Evolutionary conservation across 1,139 yeast species (phyloP).

Genomic region (Geotrichum restrictum): DNA sequence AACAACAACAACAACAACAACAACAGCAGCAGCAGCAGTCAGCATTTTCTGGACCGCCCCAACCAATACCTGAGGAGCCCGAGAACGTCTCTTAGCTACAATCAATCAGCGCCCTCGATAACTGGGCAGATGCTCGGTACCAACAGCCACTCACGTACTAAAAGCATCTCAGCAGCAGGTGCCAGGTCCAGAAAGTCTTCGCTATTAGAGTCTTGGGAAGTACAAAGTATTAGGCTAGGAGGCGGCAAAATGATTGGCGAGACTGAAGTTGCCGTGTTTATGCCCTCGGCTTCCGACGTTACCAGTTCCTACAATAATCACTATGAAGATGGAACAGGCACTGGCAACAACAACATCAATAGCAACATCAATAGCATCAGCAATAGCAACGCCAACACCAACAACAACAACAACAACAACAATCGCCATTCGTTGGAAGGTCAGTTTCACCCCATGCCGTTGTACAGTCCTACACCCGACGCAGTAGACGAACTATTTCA

Average conservation of each 20-base stretch:
- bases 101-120: not conserved
- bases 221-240: conserved; percentile 20
- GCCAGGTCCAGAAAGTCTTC: conserved; percentile 19
- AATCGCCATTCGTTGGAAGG: conserved; percentile 17
- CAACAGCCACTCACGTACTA: conserved; percentile 3
- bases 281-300: conserved; percentile 17
- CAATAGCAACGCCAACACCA: conserved; percentile 17
- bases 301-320: conserved; percentile 13
- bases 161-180: conserved; percentile 6
- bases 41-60: not conserved
- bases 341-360: conserved; percentile 10
- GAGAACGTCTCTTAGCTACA: conserved; percentile 1
- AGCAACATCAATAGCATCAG: conserved; percentile 20
- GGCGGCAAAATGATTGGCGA: conserved; percentile 21
- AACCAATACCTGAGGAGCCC: not conserved
- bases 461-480: conserved; percentile 22
- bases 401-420: conserved; percentile 8
- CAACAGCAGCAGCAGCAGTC: no score
- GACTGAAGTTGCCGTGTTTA: conserved; percentile 20
- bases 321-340: conserved; percentile 2
- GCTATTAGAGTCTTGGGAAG: conserved; percentile 22
- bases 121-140: not conserved
- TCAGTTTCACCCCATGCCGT: conserved; percentile 22
- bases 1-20: no score
- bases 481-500: conserved; percentile 28